phyloP scores from a whole-genome alignment of 805 yeast genomes.

The Cyberlindnera galapagoensis region DNA sequence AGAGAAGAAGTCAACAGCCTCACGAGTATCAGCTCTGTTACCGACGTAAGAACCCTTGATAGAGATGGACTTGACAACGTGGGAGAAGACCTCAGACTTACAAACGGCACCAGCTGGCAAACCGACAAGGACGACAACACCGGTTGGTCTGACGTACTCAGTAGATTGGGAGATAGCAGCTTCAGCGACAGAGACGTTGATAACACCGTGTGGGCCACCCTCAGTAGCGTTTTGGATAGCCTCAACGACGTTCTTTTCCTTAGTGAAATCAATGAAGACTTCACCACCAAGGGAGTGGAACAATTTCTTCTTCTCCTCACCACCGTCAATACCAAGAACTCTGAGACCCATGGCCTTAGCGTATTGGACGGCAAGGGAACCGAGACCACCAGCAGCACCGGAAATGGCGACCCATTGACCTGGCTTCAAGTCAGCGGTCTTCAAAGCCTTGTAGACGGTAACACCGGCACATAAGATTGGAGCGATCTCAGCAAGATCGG shows the following conservation, averaged over 20 bases:
- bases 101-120: slow-evolving; percentile 76
- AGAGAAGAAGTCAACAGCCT: slow-evolving; percentile 68
- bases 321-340: slow-evolving; percentile 67
- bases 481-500: slow-evolving; percentile 69
- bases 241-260: slow-evolving; percentile 45
- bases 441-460: slow-evolving; percentile 85
- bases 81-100: slow-evolving; percentile 61
- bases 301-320: slow-evolving; percentile 52
- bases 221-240: slow-evolving; percentile 51
- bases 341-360: slow-evolving; percentile 74
- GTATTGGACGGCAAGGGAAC: slow-evolving; percentile 67
- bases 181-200: slow-evolving; percentile 71
- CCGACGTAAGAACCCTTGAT: slow-evolving; percentile 85
- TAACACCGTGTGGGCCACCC: slow-evolving; percentile 74
- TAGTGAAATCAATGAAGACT: slow-evolving; percentile 51
- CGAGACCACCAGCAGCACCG: slow-evolving; percentile 80
- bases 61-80: slow-evolving; percentile 65
- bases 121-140: slow-evolving; percentile 69
- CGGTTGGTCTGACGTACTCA: slow-evolving; percentile 56
- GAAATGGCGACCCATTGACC: slow-evolving; percentile 75
- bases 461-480: slow-evolving; percentile 90
- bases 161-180: slow-evolving; percentile 57
- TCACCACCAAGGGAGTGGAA: slow-evolving; percentile 61
- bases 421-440: slow-evolving; percentile 62
- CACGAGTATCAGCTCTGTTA: slow-evolving; percentile 80